These are phyloP conservation scores for Rhododendron ovatum DNA, from an alignment of 148 eudicot genomes.

Conservation along the genomic window DNA sequence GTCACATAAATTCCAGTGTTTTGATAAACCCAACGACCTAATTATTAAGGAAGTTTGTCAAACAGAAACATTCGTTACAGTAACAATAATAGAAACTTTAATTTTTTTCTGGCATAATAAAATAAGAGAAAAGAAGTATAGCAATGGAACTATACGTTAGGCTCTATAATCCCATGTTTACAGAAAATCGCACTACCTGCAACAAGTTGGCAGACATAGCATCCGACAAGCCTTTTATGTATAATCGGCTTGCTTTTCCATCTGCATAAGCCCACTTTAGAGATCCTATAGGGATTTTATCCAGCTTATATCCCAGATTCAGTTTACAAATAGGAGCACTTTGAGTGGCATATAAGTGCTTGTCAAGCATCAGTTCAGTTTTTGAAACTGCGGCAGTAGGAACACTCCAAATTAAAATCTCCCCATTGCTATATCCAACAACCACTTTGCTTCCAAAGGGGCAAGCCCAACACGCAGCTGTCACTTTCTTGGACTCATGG, in stretches of 20 bases:
- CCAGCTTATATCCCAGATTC: slow-evolving; percentile 82
- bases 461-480: slow-evolving; percentile 89
- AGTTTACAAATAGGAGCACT: slow-evolving; percentile 59
- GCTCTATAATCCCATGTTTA: background rate
- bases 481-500: slow-evolving; percentile 72
- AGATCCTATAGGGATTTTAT: slow-evolving; percentile 64
- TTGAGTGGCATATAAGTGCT: slow-evolving; percentile 29
- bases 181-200: slow-evolving; percentile 54
- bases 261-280: slow-evolving; percentile 70
- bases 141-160: background rate
- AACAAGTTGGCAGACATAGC: slow-evolving; percentile 46
- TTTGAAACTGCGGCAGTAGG: slow-evolving; percentile 33
- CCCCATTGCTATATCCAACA: slow-evolving; percentile 81
- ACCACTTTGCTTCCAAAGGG: slow-evolving; percentile 78
- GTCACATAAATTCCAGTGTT: slow-evolving; percentile 20
- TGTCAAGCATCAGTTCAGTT: slow-evolving; percentile 25
- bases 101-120: background rate
- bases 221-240: slow-evolving; percentile 64
- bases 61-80: background rate
- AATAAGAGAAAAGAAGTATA: background rate
- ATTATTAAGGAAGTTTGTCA: background rate
- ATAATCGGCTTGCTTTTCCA: slow-evolving; percentile 75
- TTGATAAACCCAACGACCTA: background rate
- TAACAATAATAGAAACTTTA: background rate
- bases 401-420: slow-evolving; percentile 56